Conservation (phyloP, 164 flowering plant species). For the Chloranthus sessilifolius region DNA sequence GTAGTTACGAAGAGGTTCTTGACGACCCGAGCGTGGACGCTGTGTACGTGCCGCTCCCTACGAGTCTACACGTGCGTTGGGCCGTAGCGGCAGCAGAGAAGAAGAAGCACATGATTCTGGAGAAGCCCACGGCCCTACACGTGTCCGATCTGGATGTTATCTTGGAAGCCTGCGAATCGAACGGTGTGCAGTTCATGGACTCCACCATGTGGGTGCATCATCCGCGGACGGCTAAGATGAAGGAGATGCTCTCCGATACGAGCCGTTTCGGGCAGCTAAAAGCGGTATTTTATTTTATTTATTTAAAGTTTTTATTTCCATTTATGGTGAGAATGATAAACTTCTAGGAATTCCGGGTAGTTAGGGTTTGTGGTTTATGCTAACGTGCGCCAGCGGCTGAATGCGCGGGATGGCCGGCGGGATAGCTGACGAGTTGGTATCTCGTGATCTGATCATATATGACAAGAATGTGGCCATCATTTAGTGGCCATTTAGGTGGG, state of each 20-base stretch:
- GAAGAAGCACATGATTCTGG: conserved; percentile 62
- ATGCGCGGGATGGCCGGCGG: too few species aligned
- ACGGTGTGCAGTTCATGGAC: conserved; percentile 68
- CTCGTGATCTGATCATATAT: too few species aligned
- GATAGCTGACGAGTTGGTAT: too few species aligned
- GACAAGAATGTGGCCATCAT: too few species aligned
- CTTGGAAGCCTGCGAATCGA: conserved; percentile 38
- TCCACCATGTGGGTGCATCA: conserved; percentile 74
- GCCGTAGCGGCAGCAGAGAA: conserved; percentile 48
- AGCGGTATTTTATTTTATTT: too few species aligned
- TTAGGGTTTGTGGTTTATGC: too few species aligned
- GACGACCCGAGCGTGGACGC: conserved; percentile 65
- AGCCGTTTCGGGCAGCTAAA: conserved; percentile 43
- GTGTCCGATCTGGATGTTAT: conserved; percentile 49
- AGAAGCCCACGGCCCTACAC: conserved; percentile 63
- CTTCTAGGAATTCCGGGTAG: too few species aligned
- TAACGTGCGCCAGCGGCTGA: too few species aligned
- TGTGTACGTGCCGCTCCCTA: conserved; percentile 68
- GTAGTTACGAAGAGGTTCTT: conserved; percentile 50
- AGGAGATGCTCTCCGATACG: conserved; percentile 32
- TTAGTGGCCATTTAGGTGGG: too few species aligned
- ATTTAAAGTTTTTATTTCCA: too few species aligned
- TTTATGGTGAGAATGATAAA: too few species aligned
- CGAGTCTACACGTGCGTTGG: conserved; percentile 52
- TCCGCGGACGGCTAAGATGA: conserved; percentile 55